phyloP scores from a whole-genome alignment of 2,329 filamentous ascomycete species.

The Zopfia rhizophila region DNA sequence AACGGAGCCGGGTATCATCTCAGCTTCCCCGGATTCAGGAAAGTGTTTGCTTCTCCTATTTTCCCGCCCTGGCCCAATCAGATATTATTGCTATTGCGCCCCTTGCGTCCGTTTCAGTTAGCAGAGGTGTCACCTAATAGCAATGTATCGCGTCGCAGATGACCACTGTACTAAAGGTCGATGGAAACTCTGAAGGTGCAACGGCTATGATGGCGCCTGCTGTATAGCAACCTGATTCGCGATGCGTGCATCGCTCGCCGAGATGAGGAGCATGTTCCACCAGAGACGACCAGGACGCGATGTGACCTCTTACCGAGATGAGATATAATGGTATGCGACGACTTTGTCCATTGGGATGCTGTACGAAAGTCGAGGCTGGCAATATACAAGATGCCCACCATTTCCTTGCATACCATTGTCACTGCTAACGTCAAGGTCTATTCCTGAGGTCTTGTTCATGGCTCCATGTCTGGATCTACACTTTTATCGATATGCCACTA shows the following conservation, averaged over 20 bases:
- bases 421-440: no score
- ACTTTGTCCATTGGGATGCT: no score
- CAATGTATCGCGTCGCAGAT: conserved; percentile 1
- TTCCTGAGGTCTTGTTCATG: no score
- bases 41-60: conserved; percentile 7
- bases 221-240: conserved; percentile 13
- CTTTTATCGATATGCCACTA: neutral
- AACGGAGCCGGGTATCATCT: conserved; percentile 27
- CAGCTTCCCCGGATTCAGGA: conserved; percentile 32
- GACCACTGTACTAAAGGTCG: neutral
- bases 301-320: conserved; percentile 28
- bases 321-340: no score
- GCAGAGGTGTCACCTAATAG: neutral
- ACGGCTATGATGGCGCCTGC: conserved; percentile 10
- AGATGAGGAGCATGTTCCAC: no score
- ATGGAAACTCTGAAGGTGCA: conserved; percentile 10
- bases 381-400: no score
- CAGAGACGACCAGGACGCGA: conserved; percentile 24
- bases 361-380: no score
- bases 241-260: no score
- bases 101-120: conserved; percentile 30
- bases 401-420: no score
- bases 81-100: conserved; percentile 20
- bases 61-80: conserved; percentile 17
- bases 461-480: neutral